Base-by-base conservation (phyloP, 345 rosid species). In the Sisymbrium irio region DNA sequence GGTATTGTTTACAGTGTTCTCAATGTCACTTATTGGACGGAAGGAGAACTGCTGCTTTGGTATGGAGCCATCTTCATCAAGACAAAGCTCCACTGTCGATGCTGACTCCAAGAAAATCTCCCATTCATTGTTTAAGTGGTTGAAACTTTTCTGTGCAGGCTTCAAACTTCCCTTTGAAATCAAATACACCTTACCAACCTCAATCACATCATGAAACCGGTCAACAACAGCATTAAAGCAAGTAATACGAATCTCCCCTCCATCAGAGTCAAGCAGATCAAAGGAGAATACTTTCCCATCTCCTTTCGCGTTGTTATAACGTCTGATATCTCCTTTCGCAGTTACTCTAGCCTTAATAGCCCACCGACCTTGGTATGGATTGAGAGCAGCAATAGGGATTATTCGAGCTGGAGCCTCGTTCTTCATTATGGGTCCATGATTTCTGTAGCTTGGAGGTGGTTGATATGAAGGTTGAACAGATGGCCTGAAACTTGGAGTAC, bases 351-450 rank as follows among this genome's bases (percentile, higher is more conserved):
- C 98, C 84, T 87, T 92, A 74, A 92, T 87, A 71, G 97, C 96
- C 98, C 96, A 88, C 65, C 93, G 80, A 18, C 95, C 98, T 75
- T 88, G 98, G 79, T 92, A 92, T 54, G 96, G 96, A 84, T 88
- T 92, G 74, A 88, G 73, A 67, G 98, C 92, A 82, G 88, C 70
- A 62, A 92, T 90, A 53, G 93, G 96, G 53, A 90, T 84, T 62
- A 90, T 82, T 20, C 91, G 78, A 46, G 97, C 89, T 40, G 95
- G 90, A 68, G 98, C 96, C 78, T 90, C 98, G 49, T 90, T 92
- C 83, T 87, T 93, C 91, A 93, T 58, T 69, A 90, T 87, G 55
- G 97, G 72, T 50, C 97, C 97, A 66, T 82, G 91, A 78, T 73
- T 84, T 81, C 72, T 86, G 80, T 89, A 90, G 75, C 74, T 86